Percentiles rank a stretch among this genome's conserved stretches.
Evolutionary conservation across 1,284 basidiomycete species (phyloP).

Genomic region (Laetiporus sulphureus): DNA sequence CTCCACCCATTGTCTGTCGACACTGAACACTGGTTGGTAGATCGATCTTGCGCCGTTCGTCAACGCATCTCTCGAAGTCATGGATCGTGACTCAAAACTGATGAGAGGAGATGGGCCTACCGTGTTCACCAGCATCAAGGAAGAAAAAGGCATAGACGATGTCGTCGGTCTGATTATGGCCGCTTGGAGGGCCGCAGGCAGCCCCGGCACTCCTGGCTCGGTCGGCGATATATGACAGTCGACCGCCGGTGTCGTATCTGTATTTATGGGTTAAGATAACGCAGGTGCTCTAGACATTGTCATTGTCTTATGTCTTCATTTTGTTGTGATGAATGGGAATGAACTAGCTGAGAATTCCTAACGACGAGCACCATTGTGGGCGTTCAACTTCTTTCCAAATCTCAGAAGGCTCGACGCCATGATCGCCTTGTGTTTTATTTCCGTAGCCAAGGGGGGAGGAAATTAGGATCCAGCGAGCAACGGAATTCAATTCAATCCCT

Average conservation of each 20-base stretch:
- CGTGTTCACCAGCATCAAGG: conserved; percentile 83
- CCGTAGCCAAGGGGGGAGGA: too few relatives aligned
- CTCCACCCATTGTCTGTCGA: neutral
- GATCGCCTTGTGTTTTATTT: too few relatives aligned
- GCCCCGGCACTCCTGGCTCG: conserved; percentile 51
- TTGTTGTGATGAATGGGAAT: too few relatives aligned
- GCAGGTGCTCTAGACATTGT: neutral
- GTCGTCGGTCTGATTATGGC: conserved; percentile 80
- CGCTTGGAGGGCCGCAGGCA: conserved; percentile 78
- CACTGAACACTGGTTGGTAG: conserved; percentile 32
- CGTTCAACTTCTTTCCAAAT: too few relatives aligned
- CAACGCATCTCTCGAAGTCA: conserved; percentile 89
- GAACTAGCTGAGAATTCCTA: too few relatives aligned
- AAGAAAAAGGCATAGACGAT: conserved; percentile 77
- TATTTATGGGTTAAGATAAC: neutral
- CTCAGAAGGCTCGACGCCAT: too few relatives aligned
- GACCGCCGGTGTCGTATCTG: neutral
- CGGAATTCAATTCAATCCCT: too few relatives aligned
- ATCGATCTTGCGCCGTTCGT: conserved; percentile 92
- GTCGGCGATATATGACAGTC: conserved; percentile 27
- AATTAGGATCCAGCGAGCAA: too few relatives aligned
- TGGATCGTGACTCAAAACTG: conserved; percentile 87
- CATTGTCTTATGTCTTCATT: neutral
- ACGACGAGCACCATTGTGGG: too few relatives aligned
- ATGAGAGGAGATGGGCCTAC: conserved; percentile 97